These are phyloP conservation scores for Bipolaris sorokiniana DNA, from an alignment of 2,329 filamentous ascomycete genomes.

Conservation along the genomic window DNA sequence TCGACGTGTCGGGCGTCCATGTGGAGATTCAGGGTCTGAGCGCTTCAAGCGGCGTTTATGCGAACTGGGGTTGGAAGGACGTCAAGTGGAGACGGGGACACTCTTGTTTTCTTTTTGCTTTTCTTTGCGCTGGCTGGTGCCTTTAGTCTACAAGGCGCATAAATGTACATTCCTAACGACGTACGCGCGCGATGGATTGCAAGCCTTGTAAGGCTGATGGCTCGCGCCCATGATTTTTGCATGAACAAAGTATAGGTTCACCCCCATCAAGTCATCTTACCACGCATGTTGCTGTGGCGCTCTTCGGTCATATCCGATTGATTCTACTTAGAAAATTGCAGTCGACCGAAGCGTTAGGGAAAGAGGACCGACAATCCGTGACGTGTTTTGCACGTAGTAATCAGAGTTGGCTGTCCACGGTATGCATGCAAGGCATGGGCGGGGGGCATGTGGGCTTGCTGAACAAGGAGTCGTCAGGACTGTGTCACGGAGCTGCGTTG, in stretches of 20 bases:
- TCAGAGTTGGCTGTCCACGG: neutral
- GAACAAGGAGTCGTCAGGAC: neutral
- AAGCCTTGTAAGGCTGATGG: constrained; percentile 19
- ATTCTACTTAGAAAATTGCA: neutral
- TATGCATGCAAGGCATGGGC: neutral
- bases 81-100: neutral
- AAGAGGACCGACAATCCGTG: constrained; percentile 2
- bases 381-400: constrained; percentile 1
- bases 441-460: neutral
- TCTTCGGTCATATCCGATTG: constrained; percentile 12
- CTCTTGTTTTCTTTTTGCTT: no score
- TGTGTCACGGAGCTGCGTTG: neutral
- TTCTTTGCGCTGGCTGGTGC: constrained; percentile 4
- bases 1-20: neutral
- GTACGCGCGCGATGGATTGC: constrained; percentile 10
- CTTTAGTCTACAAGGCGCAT: constrained; percentile 12
- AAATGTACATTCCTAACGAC: constrained; percentile 6
- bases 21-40: constrained; percentile 7
- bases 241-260: constrained; percentile 1
- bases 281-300: neutral
- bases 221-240: neutral
- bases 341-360: constrained; percentile 14
- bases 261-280: neutral
- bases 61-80: constrained; percentile 5
- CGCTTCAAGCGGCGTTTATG: constrained; percentile 10